These are phyloP conservation scores for Bipolaris cookei DNA, from an alignment of 2,329 filamentous ascomycete genomes.

Conservation along the genomic window DNA sequence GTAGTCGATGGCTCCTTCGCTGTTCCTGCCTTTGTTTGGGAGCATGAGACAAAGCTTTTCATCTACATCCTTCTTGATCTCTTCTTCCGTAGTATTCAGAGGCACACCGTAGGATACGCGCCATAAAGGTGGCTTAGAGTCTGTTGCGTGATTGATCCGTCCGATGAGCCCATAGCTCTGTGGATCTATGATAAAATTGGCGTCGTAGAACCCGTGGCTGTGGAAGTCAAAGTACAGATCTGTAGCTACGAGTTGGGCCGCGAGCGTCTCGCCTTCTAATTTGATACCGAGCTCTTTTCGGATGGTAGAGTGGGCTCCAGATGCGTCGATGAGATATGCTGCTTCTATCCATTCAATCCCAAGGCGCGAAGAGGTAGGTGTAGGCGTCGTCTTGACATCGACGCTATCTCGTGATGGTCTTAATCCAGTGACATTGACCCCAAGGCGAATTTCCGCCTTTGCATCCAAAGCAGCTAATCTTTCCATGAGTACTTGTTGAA, in stretches of 20 bases:
- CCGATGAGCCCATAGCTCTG: constrained; percentile 49
- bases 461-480: constrained; percentile 18
- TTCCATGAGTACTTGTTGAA: constrained; percentile 36
- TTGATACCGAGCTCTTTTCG: constrained; percentile 27
- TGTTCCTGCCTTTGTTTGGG: constrained; percentile 30
- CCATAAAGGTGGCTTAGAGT: constrained; percentile 43
- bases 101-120: constrained; percentile 52
- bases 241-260: constrained; percentile 48
- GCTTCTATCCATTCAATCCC: constrained; percentile 26
- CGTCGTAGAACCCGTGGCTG: constrained; percentile 48
- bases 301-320: constrained; percentile 36
- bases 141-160: constrained; percentile 34
- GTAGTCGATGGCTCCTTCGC: constrained; percentile 29
- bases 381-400: constrained; percentile 15
- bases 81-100: constrained; percentile 32
- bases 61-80: constrained; percentile 37
- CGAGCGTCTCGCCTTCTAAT: constrained; percentile 46
- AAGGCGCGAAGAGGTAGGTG: constrained; percentile 4
- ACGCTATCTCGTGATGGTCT: constrained; percentile 15
- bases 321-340: constrained; percentile 40
- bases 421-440: constrained; percentile 26
- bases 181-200: constrained; percentile 51
- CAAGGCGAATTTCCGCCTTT: constrained; percentile 29
- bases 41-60: constrained; percentile 43
- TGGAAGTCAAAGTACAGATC: constrained; percentile 49